These are phyloP conservation scores for Lodderomyces jiufengensis DNA, from an alignment of 1,139 yeast genomes.

Conservation along the genomic window DNA sequence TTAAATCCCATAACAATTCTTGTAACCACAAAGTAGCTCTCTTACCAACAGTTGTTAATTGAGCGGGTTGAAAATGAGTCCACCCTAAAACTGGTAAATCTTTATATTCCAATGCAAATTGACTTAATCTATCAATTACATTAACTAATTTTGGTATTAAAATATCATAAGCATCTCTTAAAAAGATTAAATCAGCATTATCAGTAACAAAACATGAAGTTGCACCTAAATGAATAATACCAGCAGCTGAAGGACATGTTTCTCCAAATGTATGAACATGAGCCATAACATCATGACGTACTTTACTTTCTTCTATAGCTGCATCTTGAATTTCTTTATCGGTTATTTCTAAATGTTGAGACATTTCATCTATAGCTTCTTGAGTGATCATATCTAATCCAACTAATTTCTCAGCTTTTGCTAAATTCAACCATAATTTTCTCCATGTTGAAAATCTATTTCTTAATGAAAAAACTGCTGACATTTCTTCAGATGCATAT, in stretches of 20 bases:
- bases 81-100: conserved; percentile 97
- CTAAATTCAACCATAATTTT: conserved; percentile 92
- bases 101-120: conserved; percentile 87
- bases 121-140: conserved; percentile 83
- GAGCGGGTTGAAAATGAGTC: conserved; percentile 99
- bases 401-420: conserved; percentile 90
- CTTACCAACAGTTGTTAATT: conserved; percentile 96
- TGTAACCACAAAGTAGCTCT: conserved; percentile 98
- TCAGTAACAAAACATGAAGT: conserved; percentile 98
- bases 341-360: conserved; percentile 70
- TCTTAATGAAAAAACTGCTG: conserved; percentile 83
- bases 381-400: conserved; percentile 83
- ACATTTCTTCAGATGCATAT: conserved; percentile 98
- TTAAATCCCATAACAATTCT: conserved; percentile 95
- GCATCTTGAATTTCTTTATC: conserved; percentile 92
- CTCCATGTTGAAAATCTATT: conserved; percentile 98
- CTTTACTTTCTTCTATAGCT: conserved; percentile 91
- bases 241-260: conserved; percentile 93
- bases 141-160: conserved; percentile 93
- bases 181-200: conserved; percentile 93
- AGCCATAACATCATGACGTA: conserved; percentile 99
- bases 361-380: conserved; percentile 88
- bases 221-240: conserved; percentile 97
- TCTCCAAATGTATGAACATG: conserved; percentile 95
- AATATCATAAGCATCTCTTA: conserved; percentile 92